phyloP scores from a whole-genome alignment of 176 grass and related monocot species.

The Ensete ventricosum region DNA sequence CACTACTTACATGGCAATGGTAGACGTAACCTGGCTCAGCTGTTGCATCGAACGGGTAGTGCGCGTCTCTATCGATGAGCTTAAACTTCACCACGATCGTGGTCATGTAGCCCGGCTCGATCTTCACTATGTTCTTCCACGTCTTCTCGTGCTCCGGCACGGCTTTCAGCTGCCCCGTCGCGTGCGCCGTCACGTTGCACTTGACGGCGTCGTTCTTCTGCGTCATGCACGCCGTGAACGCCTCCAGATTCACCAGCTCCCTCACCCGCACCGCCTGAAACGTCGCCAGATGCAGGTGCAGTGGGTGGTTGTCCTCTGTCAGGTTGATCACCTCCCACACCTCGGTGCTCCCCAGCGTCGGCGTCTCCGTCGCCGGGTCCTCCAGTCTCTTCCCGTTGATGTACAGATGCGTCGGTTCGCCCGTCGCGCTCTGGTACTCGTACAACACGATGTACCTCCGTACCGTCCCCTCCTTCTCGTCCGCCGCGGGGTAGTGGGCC shows the following conservation, averaged over 20 bases:
- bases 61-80: conserved; percentile 37
- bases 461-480: conserved; percentile 22
- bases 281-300: conserved; percentile 59
- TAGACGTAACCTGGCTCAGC: conserved; percentile 71
- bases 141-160: conserved; percentile 52
- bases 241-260: conserved; percentile 11
- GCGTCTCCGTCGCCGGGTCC: conserved; percentile 66
- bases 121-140: conserved; percentile 78
- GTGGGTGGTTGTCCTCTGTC: conserved; percentile 64
- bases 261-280: conserved; percentile 35
- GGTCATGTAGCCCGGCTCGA: conserved; percentile 45
- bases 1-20: conserved; percentile 57
- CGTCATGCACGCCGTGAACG: conserved; percentile 37
- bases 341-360: conserved; percentile 38
- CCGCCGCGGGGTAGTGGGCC: conserved; percentile 22
- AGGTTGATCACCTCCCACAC: conserved; percentile 82
- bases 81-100: conserved; percentile 52
- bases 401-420: conserved; percentile 46
- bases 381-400: conserved; percentile 62
- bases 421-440: conserved; percentile 47
- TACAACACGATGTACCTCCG: conserved; percentile 46
- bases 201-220: conserved; percentile 36
- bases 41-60: conserved; percentile 67
- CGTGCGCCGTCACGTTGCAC: conserved; percentile 42
- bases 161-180: conserved; percentile 21